Evolutionary conservation across 192 early-diverging fungal species (phyloP).

Genomic region (Coemansia sp.): DNA sequence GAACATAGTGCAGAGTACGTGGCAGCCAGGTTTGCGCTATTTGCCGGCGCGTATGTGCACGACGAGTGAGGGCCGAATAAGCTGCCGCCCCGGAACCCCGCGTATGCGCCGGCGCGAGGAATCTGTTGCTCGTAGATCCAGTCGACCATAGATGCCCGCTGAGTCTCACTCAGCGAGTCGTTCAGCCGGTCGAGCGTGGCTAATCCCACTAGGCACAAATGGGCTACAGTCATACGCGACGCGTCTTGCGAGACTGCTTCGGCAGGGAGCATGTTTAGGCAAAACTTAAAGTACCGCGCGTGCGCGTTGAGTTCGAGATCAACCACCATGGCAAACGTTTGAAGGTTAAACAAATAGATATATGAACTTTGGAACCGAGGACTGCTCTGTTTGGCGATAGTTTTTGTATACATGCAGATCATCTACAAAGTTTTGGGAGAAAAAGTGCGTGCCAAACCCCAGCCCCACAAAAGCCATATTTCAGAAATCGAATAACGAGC

Average conservation of each 20-base stretch:
- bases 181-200: slow-evolving; percentile 76
- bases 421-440: not conserved
- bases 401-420: not conserved
- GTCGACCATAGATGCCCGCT: slow-evolving; percentile 75
- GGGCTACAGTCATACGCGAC: slow-evolving; percentile 83
- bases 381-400: not conserved
- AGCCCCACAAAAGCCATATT: too few species aligned
- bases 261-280: slow-evolving; percentile 70
- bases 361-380: too few species aligned
- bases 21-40: slow-evolving; percentile 66
- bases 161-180: slow-evolving; percentile 47
- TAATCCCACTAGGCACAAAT: slow-evolving; percentile 79
- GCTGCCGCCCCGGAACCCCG: slow-evolving; percentile 58
- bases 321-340: not conserved
- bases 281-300: slow-evolving; percentile 69
- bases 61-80: slow-evolving; percentile 43
- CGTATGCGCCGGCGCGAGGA: slow-evolving; percentile 32
- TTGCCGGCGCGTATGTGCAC: slow-evolving; percentile 30
- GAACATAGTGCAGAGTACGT: slow-evolving; percentile 88
- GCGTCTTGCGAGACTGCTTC: slow-evolving; percentile 70
- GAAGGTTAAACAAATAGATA: too few species aligned
- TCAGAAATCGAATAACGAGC: too few species aligned
- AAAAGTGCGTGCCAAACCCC: too few species aligned
- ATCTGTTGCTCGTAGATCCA: slow-evolving; percentile 98
- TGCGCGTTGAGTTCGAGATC: slow-evolving; percentile 59